Percentiles rank a stretch among this genome's conserved stretches.
phyloP scores from a whole-genome alignment of 73 alveolate species.

The Tetrahymena elliotti region DNA sequence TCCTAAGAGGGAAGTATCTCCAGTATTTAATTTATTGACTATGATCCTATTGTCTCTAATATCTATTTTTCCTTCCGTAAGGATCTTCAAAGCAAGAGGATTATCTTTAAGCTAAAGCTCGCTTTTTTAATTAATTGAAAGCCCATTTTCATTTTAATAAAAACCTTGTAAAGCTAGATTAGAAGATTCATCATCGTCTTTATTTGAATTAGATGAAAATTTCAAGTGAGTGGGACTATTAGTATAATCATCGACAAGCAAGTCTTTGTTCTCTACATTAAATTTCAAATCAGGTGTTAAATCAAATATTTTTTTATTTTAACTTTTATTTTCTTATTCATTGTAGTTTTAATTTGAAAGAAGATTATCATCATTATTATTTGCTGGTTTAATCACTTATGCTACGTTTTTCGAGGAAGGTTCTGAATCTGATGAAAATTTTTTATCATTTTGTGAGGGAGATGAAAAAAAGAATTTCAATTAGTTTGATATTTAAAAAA shows the following conservation, averaged over 20 bases:
- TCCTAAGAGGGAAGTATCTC: background rate
- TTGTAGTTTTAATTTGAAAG: background rate
- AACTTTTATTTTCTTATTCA: background rate
- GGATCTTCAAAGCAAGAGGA: conserved; percentile 19
- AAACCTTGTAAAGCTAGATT: background rate
- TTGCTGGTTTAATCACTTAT: background rate
- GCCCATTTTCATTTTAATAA: background rate
- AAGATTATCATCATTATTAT: background rate
- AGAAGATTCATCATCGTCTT: background rate
- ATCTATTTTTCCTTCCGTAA: conserved; percentile 10
- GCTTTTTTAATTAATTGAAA: background rate
- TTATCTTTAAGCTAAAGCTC: conserved; percentile 5
- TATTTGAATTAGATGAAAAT: background rate
- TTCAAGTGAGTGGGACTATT: background rate
- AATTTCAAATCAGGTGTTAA: background rate
- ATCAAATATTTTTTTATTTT: background rate
- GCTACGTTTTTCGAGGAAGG: background rate
- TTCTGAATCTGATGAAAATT: background rate
- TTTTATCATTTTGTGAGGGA: background rate
- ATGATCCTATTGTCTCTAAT: background rate
- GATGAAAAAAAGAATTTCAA: background rate
- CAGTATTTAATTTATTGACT: background rate
- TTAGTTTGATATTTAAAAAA: background rate
- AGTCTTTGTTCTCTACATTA: background rate
- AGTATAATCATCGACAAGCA: background rate